phyloP scores from a whole-genome alignment of 1,139 yeast genomes.

The Barnettozyma hawaiiensis region DNA sequence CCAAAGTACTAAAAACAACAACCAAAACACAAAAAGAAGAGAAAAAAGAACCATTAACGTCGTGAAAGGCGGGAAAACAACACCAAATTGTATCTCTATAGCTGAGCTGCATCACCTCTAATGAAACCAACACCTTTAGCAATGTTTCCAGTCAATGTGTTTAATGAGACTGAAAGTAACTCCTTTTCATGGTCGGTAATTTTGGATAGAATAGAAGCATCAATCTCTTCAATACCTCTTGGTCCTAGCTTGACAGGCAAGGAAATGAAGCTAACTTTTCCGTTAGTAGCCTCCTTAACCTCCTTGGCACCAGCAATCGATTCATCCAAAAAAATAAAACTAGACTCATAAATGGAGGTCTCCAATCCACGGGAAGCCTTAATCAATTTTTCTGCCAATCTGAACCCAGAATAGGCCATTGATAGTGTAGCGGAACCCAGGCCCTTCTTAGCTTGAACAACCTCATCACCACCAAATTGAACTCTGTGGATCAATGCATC shows the following conservation, averaged over 20 bases:
- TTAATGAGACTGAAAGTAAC: conserved; percentile 48
- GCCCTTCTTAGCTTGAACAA: conserved; percentile 92
- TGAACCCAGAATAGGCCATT: conserved; percentile 95
- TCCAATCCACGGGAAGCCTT: conserved; percentile 49
- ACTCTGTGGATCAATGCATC: conserved; percentile 78
- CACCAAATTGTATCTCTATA: background rate
- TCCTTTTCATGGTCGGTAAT: conserved; percentile 54
- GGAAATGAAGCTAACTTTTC: conserved; percentile 51
- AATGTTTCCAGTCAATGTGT: conserved; percentile 51
- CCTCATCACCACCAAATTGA: conserved; percentile 97
- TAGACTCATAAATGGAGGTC: conserved; percentile 41
- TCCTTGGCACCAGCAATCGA: conserved; percentile 38
- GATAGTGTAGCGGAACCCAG: conserved; percentile 92
- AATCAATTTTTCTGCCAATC: conserved; percentile 60
- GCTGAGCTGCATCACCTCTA: conserved; percentile 16
- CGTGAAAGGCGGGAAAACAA: background rate
- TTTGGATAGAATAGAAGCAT: conserved; percentile 44
- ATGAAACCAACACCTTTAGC: conserved; percentile 55
- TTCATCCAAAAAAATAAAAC: conserved; percentile 38
- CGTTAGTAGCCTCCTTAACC: conserved; percentile 31
- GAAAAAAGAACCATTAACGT: conserved; percentile 4
- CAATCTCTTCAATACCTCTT: conserved; percentile 53
- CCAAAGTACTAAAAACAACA: background rate
- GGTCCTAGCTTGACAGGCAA: conserved; percentile 56
- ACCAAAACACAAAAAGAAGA: too few relatives aligned